Evolutionary conservation across 352 stramenopile genomes (phyloP), one percentile per base, ranked within the genome.

Genomic region (Phytopythium vexans): DNA sequence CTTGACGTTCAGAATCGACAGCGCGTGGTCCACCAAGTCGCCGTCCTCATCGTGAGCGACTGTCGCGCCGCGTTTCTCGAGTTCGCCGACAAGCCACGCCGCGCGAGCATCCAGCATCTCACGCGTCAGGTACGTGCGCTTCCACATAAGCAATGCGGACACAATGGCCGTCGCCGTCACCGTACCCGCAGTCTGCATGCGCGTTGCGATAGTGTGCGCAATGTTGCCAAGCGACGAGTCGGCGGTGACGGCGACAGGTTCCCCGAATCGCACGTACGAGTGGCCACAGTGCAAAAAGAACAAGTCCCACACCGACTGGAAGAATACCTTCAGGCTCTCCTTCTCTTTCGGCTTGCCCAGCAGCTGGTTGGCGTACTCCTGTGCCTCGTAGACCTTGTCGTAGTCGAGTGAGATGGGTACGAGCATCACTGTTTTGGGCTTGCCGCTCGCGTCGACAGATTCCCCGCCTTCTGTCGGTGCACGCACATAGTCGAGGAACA

Each of bases 361-460:
- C 33, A 95, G 53, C 54, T 96, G 84, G 52, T 90, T 88, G 3
- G 82, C 81, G 54, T 96, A 96, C 35, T 88, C 82, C 56, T 89
- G 70, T 9, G 92, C 83, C 62, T 96, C 88, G 54, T 92, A 89
- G 7, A 93, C 82, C 36, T 92, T 89, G 64, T 96, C 88, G 55
- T 96, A 96, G 59, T 95, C 87, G 10, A 96, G 66, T 10, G 86
- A 88, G 34, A 96, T 91, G 0, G 88, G 88, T 1, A 96, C 88
- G 1, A 96, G 58, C 54, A 93, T 54, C 1, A 94, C 62, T 8
- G 61, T 72, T 36, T 81, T 82, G 49, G 14, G 14, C 27, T 72
- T 37, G 14, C 47, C 15, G 9, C 16, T 39, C 1, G 47, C 49
- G 3, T 48, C 35, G 34, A 5, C 16, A 2, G 6, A 34, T 14